Evolutionary conservation across 1,139 yeast genomes (phyloP), one percentile per base, ranked within the genome.

Genomic region (Scheffersomyces cryptocercus): DNA sequence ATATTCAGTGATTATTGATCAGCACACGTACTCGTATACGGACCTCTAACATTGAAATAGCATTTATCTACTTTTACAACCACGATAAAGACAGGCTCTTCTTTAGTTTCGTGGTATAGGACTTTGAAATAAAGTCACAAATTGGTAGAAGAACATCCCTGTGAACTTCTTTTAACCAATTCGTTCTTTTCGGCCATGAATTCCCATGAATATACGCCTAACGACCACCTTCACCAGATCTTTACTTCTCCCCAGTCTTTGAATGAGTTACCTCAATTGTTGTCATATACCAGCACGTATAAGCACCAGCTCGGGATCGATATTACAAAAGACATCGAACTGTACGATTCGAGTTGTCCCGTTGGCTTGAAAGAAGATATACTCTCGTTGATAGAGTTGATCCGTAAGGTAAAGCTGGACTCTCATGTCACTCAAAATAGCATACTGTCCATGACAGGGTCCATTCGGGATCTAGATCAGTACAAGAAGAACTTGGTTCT

Each of bases 401-500:
- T 68, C 29, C 45, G 50, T 4, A 43, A 48, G 7, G 61, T 73
- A 20, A 67, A 67, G 46, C 28, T 41, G 3, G 61, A 62, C 41
- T 65, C 79, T 1, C 42, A 49, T 1, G 39, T 46, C 2, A 85
- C 96, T 0, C 91, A 87, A 47, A 55, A 65, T 5, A 76, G 84
- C 3, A 89, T 91, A 42, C 72, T 83, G 8, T 65, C 63, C 10
- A 85, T 89, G 79, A 91, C 97, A 0, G 72, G 80, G 5, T 86
- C 85, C 39, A 90, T 95, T 46, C 87, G 88, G 53, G 71, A 77
- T 31, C 72, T 93, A 46, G 99, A 93, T 62, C 80, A 79, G 42
- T 84, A 90, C 37, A 95, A 93, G 68, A 81, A 81, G 59, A 93
- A 93, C 60, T 69, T 93, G 41, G 91, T 89, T 3, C 73, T 81